Base-by-base conservation (phyloP, 306 rosid species). In the Canavalia gladiata region DNA sequence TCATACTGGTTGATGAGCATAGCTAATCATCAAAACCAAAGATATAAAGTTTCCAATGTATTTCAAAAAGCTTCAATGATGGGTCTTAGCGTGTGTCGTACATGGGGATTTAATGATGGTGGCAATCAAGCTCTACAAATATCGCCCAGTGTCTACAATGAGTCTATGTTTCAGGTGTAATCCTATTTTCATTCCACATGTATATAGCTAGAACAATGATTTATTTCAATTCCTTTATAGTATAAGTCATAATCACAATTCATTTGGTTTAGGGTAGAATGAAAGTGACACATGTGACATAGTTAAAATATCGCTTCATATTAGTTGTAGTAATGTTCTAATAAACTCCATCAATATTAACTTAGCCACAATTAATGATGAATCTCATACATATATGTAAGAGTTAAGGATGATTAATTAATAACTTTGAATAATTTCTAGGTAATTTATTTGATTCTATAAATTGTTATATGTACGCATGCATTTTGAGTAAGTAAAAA, bases 21-120 rank as follows among this genome's bases (percentile, higher is more conserved):
- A 56, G 92, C 91, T 0, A 25, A 77, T 25, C 87, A 91, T 75
- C 86, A 84, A 46, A 80, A 74, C 3, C 75, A 87, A 59, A 85
- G 88, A 64, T 31, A 8, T 3, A 86, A 76, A 81, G 84, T 86
- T 68, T 78, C 90, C 4, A 81, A 87, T 58, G 91, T 85, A 7
- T 82, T 91, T 55, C 74, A 85, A 1, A 83, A 86, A 10, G 89
- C 89, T 57, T 88, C 95, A 0, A 68, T 76, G 4, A 55, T 56
- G 0, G 95, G 91, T 63, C 90, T 91, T 9, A 81, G 78, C 0
- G 89, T 91, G 30, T 84, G 92, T 62, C 82, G 92, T 9, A 82
- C 91, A 2, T 89, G 91, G 95, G 95, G 87, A 2, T 91, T 85
- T 42, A 87, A 71, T 51, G 95, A 91, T 52, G 95, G 92, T 54